Evolutionary conservation across 306 rosid genomes (phyloP), one percentile per base, ranked within the genome.

Genomic region (Fagus sylvatica): DNA sequence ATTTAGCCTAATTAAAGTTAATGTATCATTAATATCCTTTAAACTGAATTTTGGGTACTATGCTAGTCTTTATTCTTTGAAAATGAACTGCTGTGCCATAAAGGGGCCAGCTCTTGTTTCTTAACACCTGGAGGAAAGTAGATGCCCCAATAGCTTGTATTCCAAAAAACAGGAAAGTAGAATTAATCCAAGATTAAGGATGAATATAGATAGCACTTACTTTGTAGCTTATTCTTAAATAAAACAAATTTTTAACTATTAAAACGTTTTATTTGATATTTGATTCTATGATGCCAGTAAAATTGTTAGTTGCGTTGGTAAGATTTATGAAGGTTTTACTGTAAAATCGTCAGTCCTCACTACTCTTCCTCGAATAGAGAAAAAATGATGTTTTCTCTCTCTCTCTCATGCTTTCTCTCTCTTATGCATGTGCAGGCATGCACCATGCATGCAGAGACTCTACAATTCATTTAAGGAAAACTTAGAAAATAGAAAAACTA

Each of bases 391-490:
- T 48, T 39, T 13, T 66, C 17, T 3, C 15, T 59, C 39, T 22
- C 69, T 33, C 68, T 12, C 62, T 22, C n/a, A 6, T 13, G 10
- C n/a, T n/a, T n/a, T 62, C 69, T 34, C 43, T 34, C 69, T 33
- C 68, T 12, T 39, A 2, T 5, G 39, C 13, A 12, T 15, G 16
- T 16, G 5, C 34, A 36, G n/a, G 5, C 4, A 10, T 22, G 22
- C 34, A 22, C 28, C 28, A 22, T 22, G 28, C n/a, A 54, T 81
- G 53, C 93, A 95, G 98, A 84, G 84, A 68, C 97, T 95, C 56
- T 68, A 74, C 79, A 76, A 85, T 74, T 87, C 90, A 67, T 95
- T 95, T 61, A 83, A 87, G 83, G 98, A 92, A 83, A 95, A 92
- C n/a, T n/a, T n/a, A n/a, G n/a, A n/a, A n/a, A n/a, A n/a, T n/a